Conservation (phyloP, 2,329 filamentous ascomycete genomes). For the Xylariaceae sp. region DNA sequence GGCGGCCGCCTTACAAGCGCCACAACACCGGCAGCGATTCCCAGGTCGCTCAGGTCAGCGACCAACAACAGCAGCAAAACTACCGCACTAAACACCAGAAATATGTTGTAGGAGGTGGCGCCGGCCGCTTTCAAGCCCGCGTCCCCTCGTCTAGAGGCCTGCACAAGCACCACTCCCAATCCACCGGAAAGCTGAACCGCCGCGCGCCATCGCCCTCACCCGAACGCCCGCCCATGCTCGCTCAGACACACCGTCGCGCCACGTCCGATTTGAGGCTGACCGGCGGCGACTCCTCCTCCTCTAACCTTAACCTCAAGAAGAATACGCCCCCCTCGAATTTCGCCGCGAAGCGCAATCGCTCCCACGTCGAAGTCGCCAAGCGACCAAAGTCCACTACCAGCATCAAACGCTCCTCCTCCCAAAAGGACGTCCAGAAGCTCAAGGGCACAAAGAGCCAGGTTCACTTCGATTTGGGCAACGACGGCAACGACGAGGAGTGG, state of each 20-base stretch:
- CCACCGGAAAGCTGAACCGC: slow-evolving; percentile 49
- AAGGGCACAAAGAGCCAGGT: slow-evolving; percentile 57
- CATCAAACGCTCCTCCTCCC: slow-evolving; percentile 59
- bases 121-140: slow-evolving; percentile 56
- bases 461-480: slow-evolving; percentile 67
- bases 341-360: slow-evolving; percentile 61
- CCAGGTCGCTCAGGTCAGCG: slow-evolving; percentile 36
- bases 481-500: slow-evolving; percentile 64
- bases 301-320: slow-evolving; percentile 50
- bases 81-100: slow-evolving; percentile 47
- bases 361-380: slow-evolving; percentile 61
- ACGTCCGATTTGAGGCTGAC: slow-evolving; percentile 58
- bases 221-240: slow-evolving; percentile 44
- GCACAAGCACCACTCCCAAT: slow-evolving; percentile 48
- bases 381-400: slow-evolving; percentile 57
- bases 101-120: slow-evolving; percentile 52
- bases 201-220: slow-evolving; percentile 52
- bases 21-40: slow-evolving; percentile 44
- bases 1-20: slow-evolving; percentile 50
- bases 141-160: slow-evolving; percentile 59
- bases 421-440: slow-evolving; percentile 54
- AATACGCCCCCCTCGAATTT: slow-evolving; percentile 58
- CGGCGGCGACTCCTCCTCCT: slow-evolving; percentile 34
- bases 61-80: slow-evolving; percentile 32
- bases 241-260: slow-evolving; percentile 52